Evolutionary conservation across 1,284 basidiomycete genomes (phyloP), one percentile per base, ranked within the genome.

Genomic region (Rhodotorula sp.): DNA sequence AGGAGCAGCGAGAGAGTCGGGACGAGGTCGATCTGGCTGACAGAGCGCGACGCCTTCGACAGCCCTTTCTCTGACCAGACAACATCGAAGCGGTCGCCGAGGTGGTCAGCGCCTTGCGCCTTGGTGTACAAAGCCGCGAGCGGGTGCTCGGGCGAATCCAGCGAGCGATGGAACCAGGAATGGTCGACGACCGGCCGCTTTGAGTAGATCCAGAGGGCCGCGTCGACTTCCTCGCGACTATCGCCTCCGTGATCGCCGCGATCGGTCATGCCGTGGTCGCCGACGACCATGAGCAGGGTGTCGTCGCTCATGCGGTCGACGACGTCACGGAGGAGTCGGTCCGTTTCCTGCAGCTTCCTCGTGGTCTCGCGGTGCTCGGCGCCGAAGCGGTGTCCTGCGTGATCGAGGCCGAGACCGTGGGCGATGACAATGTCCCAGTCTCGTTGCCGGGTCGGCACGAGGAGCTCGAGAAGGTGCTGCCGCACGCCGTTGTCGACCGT

Each of bases 201-300:
- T n/a, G 90, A 92, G 82, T 97, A 99, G 55, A 98, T 83, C 95
- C 95, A 99, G 43, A 97, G 81, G 0, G 86, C 94, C 2, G 93
- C 85, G 8, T 91, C 90, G 0, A 93, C 91, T 79, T 99, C 97
- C 34, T 91, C 86, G 21, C 86, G 84, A 0, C 89, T 89, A 78
- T 98, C 97, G 2, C 97, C 95, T 0, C 95, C 95, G 78, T 99
- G 95, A 77, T 99, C 95, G 14, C 97, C 97, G 48, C 90, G 87
- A 60, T 87, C 84, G 79, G 98, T 95, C 97, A 99, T 99, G 0
- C 97, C 95, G 79, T 99, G 97, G 79, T 99, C 95, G 2, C 97
- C 97, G 14, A 99, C 85, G 3, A 99, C 86, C 59, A 99, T 86
- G 3, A 99, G 85, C 0, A 99, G 84, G 0, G 95, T 97, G 65